Conservation (phyloP, 495 filamentous ascomycete species). For the Aspergillus affinis region DNA sequence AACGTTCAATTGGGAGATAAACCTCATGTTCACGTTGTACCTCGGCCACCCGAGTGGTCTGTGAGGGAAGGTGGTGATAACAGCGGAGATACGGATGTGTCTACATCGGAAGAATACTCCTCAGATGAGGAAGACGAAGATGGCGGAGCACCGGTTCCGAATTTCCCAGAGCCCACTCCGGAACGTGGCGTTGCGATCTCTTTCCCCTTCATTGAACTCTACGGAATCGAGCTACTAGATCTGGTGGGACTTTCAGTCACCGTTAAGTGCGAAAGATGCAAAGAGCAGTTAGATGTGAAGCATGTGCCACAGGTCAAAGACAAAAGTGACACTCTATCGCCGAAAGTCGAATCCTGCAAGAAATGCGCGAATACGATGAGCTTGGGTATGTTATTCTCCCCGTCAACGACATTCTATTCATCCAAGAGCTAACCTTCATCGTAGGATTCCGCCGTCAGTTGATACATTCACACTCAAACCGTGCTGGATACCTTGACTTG, state of each 20-base stretch:
- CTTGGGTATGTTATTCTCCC: conserved; percentile 41
- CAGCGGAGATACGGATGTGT: conserved; percentile 34
- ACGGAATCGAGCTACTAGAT: conserved; percentile 80
- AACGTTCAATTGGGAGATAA: conserved; percentile 40
- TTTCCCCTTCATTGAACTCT: conserved; percentile 78
- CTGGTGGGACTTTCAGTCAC: conserved; percentile 66
- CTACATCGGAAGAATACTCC: conserved; percentile 44
- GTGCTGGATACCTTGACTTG: conserved; percentile 82
- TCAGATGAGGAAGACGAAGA: conserved; percentile 50
- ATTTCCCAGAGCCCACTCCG: conserved; percentile 25
- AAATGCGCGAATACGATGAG: conserved; percentile 73
- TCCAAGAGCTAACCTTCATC: conserved; percentile 1
- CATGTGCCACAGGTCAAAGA: conserved; percentile 56
- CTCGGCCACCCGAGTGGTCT: conserved; percentile 81
- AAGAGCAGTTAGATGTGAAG: conserved; percentile 68
- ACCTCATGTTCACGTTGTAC: conserved; percentile 72
- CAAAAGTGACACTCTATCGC: conserved; percentile 30
- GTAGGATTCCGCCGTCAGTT: conserved; percentile 69
- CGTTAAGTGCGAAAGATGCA: conserved; percentile 84
- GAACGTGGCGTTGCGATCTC: conserved; percentile 75
- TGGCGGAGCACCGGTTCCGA: conserved; percentile 38
- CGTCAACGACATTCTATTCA: not conserved
- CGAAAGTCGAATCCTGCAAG: conserved; percentile 58
- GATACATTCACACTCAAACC: conserved; percentile 71
- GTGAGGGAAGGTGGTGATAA: conserved; percentile 39